These are phyloP conservation scores for Naganishia kalamii DNA, from an alignment of 768 basidiomycete genomes.

Conservation along the genomic window DNA sequence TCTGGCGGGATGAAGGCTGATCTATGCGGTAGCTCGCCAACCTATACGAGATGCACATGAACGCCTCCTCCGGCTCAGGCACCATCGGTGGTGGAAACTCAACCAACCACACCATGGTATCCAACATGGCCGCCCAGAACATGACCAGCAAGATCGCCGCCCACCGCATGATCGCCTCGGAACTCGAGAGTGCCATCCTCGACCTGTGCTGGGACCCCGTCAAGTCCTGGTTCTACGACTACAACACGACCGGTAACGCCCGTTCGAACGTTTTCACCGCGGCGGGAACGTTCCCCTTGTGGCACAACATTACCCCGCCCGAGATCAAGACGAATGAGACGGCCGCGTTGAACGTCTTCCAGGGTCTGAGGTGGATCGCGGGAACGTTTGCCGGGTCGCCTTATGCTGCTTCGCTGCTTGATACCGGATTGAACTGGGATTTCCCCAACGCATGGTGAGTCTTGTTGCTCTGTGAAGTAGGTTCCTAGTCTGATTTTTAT, in stretches of 20 bases:
- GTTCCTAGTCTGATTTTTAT: too few relatives aligned
- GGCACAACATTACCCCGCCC: constrained; percentile 75
- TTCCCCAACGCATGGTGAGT: constrained; percentile 81
- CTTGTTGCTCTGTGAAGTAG: too few relatives aligned
- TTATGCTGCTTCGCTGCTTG: constrained; percentile 68
- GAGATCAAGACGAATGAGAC: constrained; percentile 57
- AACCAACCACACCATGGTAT: constrained; percentile 15
- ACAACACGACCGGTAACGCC: constrained; percentile 53
- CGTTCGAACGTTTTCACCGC: constrained; percentile 63
- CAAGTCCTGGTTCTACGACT: constrained; percentile 37
- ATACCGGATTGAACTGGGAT: constrained; percentile 55
- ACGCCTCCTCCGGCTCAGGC: constrained; percentile 22
- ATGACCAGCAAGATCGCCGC: constrained; percentile 41
- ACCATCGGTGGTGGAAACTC: constrained; percentile 17
- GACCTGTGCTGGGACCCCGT: constrained; percentile 78
- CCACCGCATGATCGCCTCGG: constrained; percentile 57
- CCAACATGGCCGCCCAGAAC: constrained; percentile 51
- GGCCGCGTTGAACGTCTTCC: constrained; percentile 67
- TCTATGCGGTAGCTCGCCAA: constrained; percentile 30
- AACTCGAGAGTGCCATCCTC: constrained; percentile 63
- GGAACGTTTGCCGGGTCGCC: constrained; percentile 73
- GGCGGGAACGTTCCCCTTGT: constrained; percentile 64
- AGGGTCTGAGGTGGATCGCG: constrained; percentile 67
- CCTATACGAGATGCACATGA: constrained; percentile 37
- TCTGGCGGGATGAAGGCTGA: neutral